Base-by-base conservation (phyloP, 192 early-diverging fungal species). In the Obelidium mucronatum region DNA sequence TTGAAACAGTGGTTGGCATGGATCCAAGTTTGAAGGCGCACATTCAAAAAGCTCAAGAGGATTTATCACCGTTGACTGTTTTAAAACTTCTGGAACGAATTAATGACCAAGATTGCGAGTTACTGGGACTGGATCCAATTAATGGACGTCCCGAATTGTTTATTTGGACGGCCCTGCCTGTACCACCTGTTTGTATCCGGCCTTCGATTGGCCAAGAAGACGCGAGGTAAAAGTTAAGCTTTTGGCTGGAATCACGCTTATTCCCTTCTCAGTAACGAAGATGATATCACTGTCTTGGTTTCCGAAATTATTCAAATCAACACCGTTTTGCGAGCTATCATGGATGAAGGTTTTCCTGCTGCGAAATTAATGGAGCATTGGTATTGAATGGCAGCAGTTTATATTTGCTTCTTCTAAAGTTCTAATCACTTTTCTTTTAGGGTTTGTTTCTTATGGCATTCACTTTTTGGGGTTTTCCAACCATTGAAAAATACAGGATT, bases 151-250 rank as follows among this genome's bases (percentile, higher is more conserved):
- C 98, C 3, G 95, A 98, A 78, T 84, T 91, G 79, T 96, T 96
- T 72, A 79, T 99, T 28, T 98, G 97, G 97, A 94, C 92, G 36
- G 92, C 94, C 44, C 79, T 99, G 53, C 95, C 96, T 6, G 95
- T 99, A 3, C 98, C 98, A 2, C 98, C 98, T 24, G 93, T 93
- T 11, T 95, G 93, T 79, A 95, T 99, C 76, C 93, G 98, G 24
- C 97, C 98, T 0, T 97, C 95, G 2, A 92, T 99, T 39, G 92
- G 93, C 4, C 94, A 95, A 81, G 96, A 99, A 74, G 94, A 92
- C 65, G 91, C 93, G 64, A 90, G 83, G 85, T 83, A 35, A 35
- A 22, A 11, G 15, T 26, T 37, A n/a, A n/a, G n/a, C n/a, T 74
- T 19, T 39, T 28, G 33, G 35, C 40, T 37, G 40, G 51, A 71